Evolutionary conservation across 148 eudicot species (phyloP), one percentile per base, ranked within the genome.

Genomic region (Dysphania ambrosioides): DNA sequence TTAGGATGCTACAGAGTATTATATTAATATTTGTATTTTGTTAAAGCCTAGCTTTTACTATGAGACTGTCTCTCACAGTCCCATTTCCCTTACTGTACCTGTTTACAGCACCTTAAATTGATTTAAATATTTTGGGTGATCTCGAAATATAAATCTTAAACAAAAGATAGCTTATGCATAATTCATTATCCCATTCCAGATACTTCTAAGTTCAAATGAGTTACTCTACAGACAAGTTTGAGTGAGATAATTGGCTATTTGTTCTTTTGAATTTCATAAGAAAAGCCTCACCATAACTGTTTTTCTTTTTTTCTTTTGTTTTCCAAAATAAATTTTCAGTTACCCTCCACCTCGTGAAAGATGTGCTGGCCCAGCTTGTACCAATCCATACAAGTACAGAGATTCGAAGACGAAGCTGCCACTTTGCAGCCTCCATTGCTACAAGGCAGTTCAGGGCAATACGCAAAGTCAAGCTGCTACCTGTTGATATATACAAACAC

Each of bases 361-460:
- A 67, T 93, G 98, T 79, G 93, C 85, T 34, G 93, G 90, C 35
- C 93, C 98, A 27, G 81, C 81, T 1, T 93, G 98, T 85, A 68
- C 77, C 31, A 93, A 93, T 77, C 83, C 86, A 23, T 91, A 87
- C 88, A 93, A 91, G 80, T 93, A 93, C 63, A 83, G 98, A 44
- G 98, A 93, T 83, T 89, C 98, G 4, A 91, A 91, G 84, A 85
- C 93, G 1, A 91, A 85, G 83, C 76, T 91, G 76, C 98, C 97
- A 44, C 90, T 93, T 24, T 93, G 98, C 83, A 91, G 98, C 76
- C 89, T 93, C 29, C 83, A 83, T 30, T 93, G 98, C 82, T 93
- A 93, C 88, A 91, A 93, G 82, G 95, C 93, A 16, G 83, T 89
- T 62, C 89, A 88, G 72, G 89, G 77, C 63, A 82, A 72, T 74